Conservation (phyloP, 129 eudicot species). For the Glebionis coronaria region DNA sequence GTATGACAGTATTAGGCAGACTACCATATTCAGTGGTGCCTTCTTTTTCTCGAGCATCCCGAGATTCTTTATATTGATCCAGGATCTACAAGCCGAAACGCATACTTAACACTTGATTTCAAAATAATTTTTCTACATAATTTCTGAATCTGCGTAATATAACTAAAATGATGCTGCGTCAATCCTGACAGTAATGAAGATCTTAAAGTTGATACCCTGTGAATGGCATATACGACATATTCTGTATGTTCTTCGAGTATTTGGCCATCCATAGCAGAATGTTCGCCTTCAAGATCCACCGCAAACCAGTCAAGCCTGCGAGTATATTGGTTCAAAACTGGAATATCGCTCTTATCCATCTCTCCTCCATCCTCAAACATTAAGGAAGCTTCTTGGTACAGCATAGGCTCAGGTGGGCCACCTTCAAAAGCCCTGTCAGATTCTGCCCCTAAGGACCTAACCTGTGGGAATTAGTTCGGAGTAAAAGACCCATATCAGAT, state of each 20-base stretch:
- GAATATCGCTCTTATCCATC: constrained; percentile 38
- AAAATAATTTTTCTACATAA: constrained; percentile 17
- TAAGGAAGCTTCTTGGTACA: constrained; percentile 68
- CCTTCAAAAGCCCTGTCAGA: constrained; percentile 92
- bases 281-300: constrained; percentile 99
- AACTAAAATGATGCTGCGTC: neutral
- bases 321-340: constrained; percentile 51
- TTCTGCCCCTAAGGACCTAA: constrained; percentile 90
- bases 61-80: constrained; percentile 83
- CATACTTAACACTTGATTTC: constrained; percentile 1
- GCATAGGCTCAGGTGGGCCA: constrained; percentile 72
- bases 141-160: neutral
- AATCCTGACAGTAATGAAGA: constrained; percentile 22
- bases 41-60: constrained; percentile 62
- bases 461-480: constrained; percentile 42
- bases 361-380: constrained; percentile 43
- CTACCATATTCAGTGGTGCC: constrained; percentile 55
- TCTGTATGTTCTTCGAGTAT: constrained; percentile 96
- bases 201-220: constrained; percentile 65
- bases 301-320: constrained; percentile 94
- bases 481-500: neutral
- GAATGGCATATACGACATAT: constrained; percentile 93
- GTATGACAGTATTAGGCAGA: constrained; percentile 66
- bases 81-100: constrained; percentile 52
- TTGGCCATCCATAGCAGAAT: constrained; percentile 99